These are phyloP conservation scores for Sporothrix humicola DNA, from an alignment of 2,329 filamentous ascomycete species.

Conservation along the genomic window DNA sequence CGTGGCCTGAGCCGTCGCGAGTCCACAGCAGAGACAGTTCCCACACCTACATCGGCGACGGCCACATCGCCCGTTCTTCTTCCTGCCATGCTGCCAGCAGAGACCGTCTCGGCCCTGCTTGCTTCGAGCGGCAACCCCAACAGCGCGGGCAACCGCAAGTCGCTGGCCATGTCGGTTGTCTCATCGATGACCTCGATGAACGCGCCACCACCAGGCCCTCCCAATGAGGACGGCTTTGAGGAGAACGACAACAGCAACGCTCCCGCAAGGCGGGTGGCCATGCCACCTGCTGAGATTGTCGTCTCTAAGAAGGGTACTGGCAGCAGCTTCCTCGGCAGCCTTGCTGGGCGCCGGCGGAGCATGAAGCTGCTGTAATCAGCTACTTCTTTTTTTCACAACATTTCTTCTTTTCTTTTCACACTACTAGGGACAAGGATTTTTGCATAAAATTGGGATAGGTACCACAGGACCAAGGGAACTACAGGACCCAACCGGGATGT, in stretches of 20 bases:
- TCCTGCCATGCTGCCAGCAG: slow-evolving; percentile 36
- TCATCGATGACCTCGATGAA: slow-evolving; percentile 48
- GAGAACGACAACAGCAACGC: background rate
- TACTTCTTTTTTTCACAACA: background rate
- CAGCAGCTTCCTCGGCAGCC: background rate
- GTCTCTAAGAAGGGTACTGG: slow-evolving; percentile 47
- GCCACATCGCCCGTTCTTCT: background rate
- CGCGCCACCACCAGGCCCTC: slow-evolving; percentile 44
- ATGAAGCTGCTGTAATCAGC: slow-evolving; percentile 23
- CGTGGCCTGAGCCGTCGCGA: slow-evolving; percentile 54
- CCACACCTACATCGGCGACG: slow-evolving; percentile 44
- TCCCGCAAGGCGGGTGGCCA: slow-evolving; percentile 42
- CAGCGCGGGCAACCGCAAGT: slow-evolving; percentile 34
- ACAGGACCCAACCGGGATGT: background rate
- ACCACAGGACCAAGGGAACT: slow-evolving; percentile 12
- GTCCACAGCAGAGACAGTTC: background rate
- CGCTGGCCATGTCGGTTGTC: slow-evolving; percentile 29
- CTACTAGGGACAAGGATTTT: background rate
- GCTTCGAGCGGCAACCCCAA: slow-evolving; percentile 9
- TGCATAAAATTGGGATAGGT: slow-evolving; percentile 23
- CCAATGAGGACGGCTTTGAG: slow-evolving; percentile 32
- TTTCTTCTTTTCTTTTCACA: background rate
- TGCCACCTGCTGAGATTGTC: background rate
- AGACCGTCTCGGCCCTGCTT: background rate
- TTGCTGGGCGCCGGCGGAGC: slow-evolving; percentile 31